Conservation (phyloP, 345 rosid species). For the Corymbia maculata region DNA sequence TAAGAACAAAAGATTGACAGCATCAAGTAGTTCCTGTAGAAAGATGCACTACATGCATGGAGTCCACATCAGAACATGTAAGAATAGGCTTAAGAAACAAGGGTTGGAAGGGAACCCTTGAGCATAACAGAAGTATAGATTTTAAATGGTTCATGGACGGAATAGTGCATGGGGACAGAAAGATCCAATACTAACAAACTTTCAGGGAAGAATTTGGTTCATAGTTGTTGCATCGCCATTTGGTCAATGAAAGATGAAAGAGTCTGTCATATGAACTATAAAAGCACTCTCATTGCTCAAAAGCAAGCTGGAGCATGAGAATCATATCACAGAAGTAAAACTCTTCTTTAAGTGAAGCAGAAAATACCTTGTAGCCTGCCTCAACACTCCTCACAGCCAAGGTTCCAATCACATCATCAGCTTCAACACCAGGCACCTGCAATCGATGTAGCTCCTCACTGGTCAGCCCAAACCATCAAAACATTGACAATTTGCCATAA, state of each 20-base stretch:
- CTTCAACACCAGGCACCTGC: constrained; percentile 98
- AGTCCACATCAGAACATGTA: not conserved
- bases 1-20: not conserved
- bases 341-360: not conserved
- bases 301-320: not conserved
- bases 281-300: not conserved
- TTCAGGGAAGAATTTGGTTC: not conserved
- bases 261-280: not conserved
- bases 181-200: not conserved
- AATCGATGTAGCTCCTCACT: constrained; percentile 14
- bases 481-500: not conserved
- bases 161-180: not conserved
- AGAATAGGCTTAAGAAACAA: not conserved
- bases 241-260: not conserved
- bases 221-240: not conserved
- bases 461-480: not conserved
- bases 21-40: not conserved
- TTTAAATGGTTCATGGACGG: not conserved
- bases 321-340: not conserved
- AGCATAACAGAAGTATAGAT: not conserved
- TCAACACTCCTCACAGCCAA: constrained; percentile 77
- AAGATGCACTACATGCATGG: not conserved
- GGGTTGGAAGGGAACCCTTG: not conserved
- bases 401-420: constrained; percentile 97
- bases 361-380: constrained; percentile 62